Evolutionary conservation across 371 early-diverging fungal genomes (phyloP).

Genomic region (Dentiscutata heterogama): DNA sequence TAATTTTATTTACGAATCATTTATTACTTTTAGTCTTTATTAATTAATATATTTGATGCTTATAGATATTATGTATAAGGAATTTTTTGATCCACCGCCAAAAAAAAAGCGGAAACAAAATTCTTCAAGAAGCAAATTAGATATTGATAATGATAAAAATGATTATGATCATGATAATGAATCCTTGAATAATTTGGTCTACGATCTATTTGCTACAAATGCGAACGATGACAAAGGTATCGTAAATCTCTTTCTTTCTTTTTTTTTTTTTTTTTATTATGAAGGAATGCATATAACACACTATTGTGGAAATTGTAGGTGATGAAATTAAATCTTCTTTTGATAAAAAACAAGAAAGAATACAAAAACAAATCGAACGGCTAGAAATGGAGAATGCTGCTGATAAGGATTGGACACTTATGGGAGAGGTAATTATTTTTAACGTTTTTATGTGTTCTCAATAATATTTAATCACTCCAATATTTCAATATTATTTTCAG

Average conservation of each 20-base stretch:
- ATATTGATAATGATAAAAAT: constrained; percentile 49
- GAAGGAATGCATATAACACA: too few relatives aligned
- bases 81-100: constrained; percentile 55
- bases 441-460: background rate
- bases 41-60: constrained; percentile 15
- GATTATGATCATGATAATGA: constrained; percentile 52
- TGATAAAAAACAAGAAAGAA: constrained; percentile 77
- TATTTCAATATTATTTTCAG: constrained; percentile 7
- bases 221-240: constrained; percentile 63
- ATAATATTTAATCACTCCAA: background rate
- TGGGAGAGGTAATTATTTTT: constrained; percentile 77
- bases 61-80: constrained; percentile 39
- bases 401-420: constrained; percentile 88
- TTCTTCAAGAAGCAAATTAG: constrained; percentile 48
- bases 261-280: too few relatives aligned
- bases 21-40: background rate
- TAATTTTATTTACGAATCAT: background rate
- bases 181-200: constrained; percentile 55
- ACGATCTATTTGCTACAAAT: constrained; percentile 64
- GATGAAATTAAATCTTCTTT: constrained; percentile 71
- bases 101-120: constrained; percentile 38
- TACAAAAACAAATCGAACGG: constrained; percentile 76
- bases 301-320: background rate
- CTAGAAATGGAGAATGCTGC: constrained; percentile 90
- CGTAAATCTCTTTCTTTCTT: background rate